phyloP scores from a whole-genome alignment of 305 asterid species.

The Fraxinus paxiana region DNA sequence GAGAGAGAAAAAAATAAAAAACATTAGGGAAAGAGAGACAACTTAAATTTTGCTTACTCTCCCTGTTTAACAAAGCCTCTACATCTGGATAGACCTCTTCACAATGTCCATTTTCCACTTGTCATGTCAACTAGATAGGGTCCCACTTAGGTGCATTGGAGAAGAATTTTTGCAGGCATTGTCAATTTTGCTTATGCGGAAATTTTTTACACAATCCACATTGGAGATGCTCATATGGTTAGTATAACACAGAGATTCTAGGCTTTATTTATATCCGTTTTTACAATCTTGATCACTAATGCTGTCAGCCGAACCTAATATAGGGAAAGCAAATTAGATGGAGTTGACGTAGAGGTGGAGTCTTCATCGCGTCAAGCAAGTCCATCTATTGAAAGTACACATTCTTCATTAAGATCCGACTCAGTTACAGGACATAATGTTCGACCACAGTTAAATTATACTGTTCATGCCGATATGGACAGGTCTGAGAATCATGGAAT shows the following conservation, averaged over 20 bases:
- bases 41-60: background rate
- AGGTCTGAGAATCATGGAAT: constrained; percentile 39
- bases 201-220: background rate
- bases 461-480: constrained; percentile 31
- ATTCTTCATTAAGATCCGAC: constrained; percentile 38
- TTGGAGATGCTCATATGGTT: background rate
- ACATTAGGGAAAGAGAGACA: background rate
- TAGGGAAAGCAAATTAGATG: constrained; percentile 50
- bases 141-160: background rate
- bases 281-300: constrained; percentile 12
- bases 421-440: constrained; percentile 38
- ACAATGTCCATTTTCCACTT: background rate
- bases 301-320: constrained; percentile 15
- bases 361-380: constrained; percentile 37
- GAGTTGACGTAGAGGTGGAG: constrained; percentile 27
- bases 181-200: background rate
- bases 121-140: background rate
- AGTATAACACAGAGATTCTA: background rate
- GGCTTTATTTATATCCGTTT: background rate
- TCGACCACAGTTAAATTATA: constrained; percentile 21
- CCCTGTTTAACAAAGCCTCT: background rate
- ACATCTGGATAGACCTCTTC: background rate
- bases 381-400: constrained; percentile 40
- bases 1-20: background rate
- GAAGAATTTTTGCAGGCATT: background rate